A percentile compares a stretch with the other conserved stretches of the same genome.
phyloP scores from a whole-genome alignment of 768 basidiomycete genomes.

The Trichaptum fuscoviolaceum region DNA sequence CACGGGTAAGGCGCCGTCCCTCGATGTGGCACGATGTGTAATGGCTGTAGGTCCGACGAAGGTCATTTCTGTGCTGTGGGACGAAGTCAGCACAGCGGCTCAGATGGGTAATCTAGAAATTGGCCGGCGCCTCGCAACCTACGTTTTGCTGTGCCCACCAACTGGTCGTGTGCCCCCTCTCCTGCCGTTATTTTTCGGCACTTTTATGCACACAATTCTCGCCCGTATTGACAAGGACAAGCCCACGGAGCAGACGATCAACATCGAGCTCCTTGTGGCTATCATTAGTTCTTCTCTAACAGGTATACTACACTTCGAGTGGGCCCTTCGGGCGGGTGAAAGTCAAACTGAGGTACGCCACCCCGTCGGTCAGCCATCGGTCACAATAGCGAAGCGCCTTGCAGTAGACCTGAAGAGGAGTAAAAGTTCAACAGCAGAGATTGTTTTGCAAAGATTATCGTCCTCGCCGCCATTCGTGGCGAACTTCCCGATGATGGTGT shows the following conservation, averaged over 20 bases:
- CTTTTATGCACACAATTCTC: constrained; percentile 60
- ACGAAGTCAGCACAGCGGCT: constrained; percentile 49
- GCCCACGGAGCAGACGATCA: constrained; percentile 47
- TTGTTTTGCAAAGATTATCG: constrained; percentile 54
- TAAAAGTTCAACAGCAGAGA: constrained; percentile 45
- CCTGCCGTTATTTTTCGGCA: constrained; percentile 67
- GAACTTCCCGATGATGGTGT: constrained; percentile 67
- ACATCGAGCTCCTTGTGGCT: constrained; percentile 58
- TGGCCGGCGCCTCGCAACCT: constrained; percentile 61
- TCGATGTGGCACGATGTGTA: constrained; percentile 68
- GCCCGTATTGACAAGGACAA: constrained; percentile 48
- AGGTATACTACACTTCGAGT: constrained; percentile 64
- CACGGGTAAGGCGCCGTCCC: constrained; percentile 53
- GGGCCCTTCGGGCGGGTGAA: constrained; percentile 52
- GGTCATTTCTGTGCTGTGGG: constrained; percentile 68
- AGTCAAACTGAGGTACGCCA: constrained; percentile 36
- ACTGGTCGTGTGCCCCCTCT: constrained; percentile 48
- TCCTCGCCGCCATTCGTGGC: constrained; percentile 61
- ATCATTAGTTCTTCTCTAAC: constrained; percentile 63
- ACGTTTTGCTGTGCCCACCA: constrained; percentile 60
- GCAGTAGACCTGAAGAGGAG: constrained; percentile 53
- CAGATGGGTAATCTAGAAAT: constrained; percentile 56
- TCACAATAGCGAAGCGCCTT: constrained; percentile 60
- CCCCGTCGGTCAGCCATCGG: constrained; percentile 57
- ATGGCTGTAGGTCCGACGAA: constrained; percentile 49